Evolutionary conservation across 2,329 filamentous ascomycete genomes (phyloP).

Genomic region (Rosellinia necatrix): DNA sequence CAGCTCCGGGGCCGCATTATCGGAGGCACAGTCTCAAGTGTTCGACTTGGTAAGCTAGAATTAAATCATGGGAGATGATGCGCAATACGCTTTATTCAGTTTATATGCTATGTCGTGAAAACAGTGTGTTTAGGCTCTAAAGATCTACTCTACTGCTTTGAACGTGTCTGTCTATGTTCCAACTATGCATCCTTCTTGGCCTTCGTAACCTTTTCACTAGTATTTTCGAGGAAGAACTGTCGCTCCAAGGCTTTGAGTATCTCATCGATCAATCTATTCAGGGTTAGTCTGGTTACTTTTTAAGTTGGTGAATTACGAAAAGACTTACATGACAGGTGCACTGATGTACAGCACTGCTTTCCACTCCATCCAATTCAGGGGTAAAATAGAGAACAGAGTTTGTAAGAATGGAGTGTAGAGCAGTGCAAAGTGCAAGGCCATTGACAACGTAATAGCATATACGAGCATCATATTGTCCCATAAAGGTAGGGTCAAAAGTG

Average conservation of each 20-base stretch:
- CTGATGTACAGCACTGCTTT: slow-evolving; percentile 87
- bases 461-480: slow-evolving; percentile 99
- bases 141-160: slow-evolving; percentile 36
- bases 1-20: slow-evolving; percentile 16
- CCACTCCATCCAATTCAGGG: slow-evolving; percentile 87
- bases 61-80: slow-evolving; percentile 8
- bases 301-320: too few relatives aligned
- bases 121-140: slow-evolving; percentile 35
- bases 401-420: slow-evolving; percentile 92
- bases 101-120: slow-evolving; percentile 15
- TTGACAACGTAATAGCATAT: slow-evolving; percentile 89
- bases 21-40: slow-evolving; percentile 2
- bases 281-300: slow-evolving; percentile 27
- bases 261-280: slow-evolving; percentile 76
- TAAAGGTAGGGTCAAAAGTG: slow-evolving; percentile 87
- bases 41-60: background rate
- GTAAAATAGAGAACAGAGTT: slow-evolving; percentile 85
- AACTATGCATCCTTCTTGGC: slow-evolving; percentile 56
- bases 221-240: slow-evolving; percentile 63
- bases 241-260: slow-evolving; percentile 79
- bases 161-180: slow-evolving; percentile 41
- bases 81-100: slow-evolving; percentile 16
- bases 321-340: slow-evolving; percentile 85
- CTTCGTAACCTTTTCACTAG: slow-evolving; percentile 44
- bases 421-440: slow-evolving; percentile 92